phyloP scores from a whole-genome alignment of 2,329 filamentous ascomycete species.

The Nemania serpens region DNA sequence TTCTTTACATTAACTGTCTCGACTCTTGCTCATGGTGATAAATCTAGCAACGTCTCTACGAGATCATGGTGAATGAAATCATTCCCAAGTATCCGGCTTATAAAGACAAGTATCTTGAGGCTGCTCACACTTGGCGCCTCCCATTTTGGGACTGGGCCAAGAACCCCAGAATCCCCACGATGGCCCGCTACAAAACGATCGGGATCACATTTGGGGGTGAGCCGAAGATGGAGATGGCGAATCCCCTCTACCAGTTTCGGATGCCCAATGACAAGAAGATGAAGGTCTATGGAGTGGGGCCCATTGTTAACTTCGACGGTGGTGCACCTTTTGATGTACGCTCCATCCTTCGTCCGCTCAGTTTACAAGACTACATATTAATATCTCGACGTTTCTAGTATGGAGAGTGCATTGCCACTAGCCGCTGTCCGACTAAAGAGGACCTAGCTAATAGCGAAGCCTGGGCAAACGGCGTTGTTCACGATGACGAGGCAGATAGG shows the following conservation, averaged over 20 bases:
- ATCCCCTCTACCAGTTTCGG: slow-evolving; percentile 39
- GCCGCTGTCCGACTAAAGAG: slow-evolving; percentile 17
- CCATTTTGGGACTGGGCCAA: slow-evolving; percentile 42
- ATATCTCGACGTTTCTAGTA: slow-evolving; percentile 15
- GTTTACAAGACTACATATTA: background rate
- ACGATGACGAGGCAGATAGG: slow-evolving; percentile 18
- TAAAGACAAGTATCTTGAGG: slow-evolving; percentile 21
- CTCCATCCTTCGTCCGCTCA: background rate
- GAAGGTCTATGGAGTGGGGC: background rate
- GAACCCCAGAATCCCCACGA: slow-evolving; percentile 30
- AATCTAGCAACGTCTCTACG: slow-evolving; percentile 30
- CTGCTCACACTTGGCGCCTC: slow-evolving; percentile 26
- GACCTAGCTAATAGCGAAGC: slow-evolving; percentile 6
- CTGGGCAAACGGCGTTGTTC: slow-evolving; percentile 23
- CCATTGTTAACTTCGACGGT: slow-evolving; percentile 15
- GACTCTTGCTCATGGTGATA: slow-evolving; percentile 7
- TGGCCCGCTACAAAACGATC: slow-evolving; percentile 31
- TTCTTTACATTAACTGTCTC: background rate
- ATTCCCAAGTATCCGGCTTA: slow-evolving; percentile 23
- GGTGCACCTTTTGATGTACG: slow-evolving; percentile 22
- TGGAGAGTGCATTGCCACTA: slow-evolving; percentile 26
- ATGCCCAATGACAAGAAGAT: slow-evolving; percentile 33
- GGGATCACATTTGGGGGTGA: slow-evolving; percentile 28
- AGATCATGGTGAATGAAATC: slow-evolving; percentile 31
- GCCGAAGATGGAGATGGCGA: slow-evolving; percentile 23